Percentiles rank a stretch among this genome's conserved stretches.
phyloP scores from a whole-genome alignment of 805 yeast genomes.

The Wickerhamomyces pijperi region DNA sequence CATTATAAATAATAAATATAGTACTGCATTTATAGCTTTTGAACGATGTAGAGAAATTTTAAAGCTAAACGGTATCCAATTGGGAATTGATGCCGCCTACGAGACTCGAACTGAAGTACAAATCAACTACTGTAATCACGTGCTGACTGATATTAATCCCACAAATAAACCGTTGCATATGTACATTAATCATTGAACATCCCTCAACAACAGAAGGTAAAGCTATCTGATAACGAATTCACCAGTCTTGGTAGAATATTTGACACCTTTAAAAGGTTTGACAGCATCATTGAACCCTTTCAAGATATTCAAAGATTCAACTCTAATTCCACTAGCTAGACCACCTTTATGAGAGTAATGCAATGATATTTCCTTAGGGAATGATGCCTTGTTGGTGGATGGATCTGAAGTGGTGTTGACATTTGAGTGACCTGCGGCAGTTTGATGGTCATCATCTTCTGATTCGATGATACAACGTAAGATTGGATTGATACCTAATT shows the following conservation, averaged over 20 bases:
- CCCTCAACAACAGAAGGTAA: too few species aligned
- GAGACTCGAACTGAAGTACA: neutral
- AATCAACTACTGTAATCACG: constrained; percentile 26
- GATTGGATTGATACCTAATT: constrained; percentile 57
- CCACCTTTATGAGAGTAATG: constrained; percentile 54
- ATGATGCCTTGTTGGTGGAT: neutral
- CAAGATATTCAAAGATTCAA: constrained; percentile 49
- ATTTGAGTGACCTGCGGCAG: too few species aligned
- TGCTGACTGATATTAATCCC: too few species aligned
- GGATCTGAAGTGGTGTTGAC: too few species aligned
- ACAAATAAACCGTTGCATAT: too few species aligned
- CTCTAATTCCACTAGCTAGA: constrained; percentile 65
- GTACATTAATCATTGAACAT: neutral
- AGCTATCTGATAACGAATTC: constrained; percentile 26
- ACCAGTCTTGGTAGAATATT: constrained; percentile 59
- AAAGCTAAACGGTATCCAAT: too few species aligned
- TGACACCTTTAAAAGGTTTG: constrained; percentile 86
- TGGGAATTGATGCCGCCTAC: neutral
- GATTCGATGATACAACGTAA: constrained; percentile 47
- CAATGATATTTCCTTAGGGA: constrained; percentile 37
- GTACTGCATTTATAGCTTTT: too few species aligned
- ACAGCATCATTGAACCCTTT: constrained; percentile 47
- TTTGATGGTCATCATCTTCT: too few species aligned
- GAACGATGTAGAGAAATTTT: too few species aligned
- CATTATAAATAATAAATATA: too few species aligned